Percentiles rank a stretch among this genome's conserved stretches.
Conservation (phyloP, 129 eudicot species). For the Pittosporum tobira region DNA sequence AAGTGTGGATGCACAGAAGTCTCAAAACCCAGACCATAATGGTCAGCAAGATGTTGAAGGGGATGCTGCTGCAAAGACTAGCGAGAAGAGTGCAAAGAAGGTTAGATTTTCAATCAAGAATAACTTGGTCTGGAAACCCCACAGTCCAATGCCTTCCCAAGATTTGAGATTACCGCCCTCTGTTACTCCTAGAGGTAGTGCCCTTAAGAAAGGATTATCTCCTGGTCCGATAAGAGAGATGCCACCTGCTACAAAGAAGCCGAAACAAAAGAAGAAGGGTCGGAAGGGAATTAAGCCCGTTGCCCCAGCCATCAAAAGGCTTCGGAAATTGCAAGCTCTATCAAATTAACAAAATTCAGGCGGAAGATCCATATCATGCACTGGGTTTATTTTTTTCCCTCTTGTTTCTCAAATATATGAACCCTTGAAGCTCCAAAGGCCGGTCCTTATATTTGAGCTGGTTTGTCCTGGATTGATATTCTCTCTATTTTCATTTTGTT, state of each 20-base stretch:
- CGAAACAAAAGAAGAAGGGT: conserved; percentile 46
- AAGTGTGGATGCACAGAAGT: conserved; percentile 16
- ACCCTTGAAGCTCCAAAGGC: background rate
- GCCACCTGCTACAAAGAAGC: conserved; percentile 43
- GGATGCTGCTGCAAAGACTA: conserved; percentile 36
- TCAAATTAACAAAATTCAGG: conserved; percentile 27
- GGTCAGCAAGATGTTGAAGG: conserved; percentile 45
- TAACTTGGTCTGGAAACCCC: conserved; percentile 88
- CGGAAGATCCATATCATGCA: conserved; percentile 12
- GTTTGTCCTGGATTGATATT: background rate
- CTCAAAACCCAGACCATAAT: conserved; percentile 12
- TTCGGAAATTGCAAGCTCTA: conserved; percentile 41
- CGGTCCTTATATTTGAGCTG: conserved; percentile 15
- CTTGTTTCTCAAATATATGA: background rate
- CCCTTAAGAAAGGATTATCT: conserved; percentile 76
- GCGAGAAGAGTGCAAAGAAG: conserved; percentile 63
- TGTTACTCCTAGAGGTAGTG: conserved; percentile 82
- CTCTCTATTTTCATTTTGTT: background rate
- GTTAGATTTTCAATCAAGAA: conserved; percentile 88
- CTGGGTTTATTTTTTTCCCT: conserved; percentile 18
- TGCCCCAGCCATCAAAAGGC: conserved; percentile 47
- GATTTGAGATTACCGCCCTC: conserved; percentile 76
- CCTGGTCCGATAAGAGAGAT: conserved; percentile 86
- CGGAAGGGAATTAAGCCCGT: conserved; percentile 42
- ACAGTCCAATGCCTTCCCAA: conserved; percentile 76